Evolutionary conservation across 768 basidiomycete genomes (phyloP).

Genomic region (Heimioporus sp.): DNA sequence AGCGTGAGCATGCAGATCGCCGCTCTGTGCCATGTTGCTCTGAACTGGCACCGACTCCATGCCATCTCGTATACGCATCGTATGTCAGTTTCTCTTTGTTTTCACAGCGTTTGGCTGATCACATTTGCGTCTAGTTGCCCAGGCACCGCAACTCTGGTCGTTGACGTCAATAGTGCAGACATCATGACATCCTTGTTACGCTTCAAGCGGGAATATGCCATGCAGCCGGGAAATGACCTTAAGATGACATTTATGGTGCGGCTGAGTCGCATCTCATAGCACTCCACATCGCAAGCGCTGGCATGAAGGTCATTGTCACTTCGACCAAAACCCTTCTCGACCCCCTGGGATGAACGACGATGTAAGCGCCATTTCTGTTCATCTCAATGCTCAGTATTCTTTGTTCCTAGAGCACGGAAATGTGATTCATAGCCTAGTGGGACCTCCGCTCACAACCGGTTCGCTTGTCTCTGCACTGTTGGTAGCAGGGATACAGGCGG

Average conservation of each 20-base stretch:
- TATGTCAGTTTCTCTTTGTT: neutral
- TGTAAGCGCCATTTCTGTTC: conserved; percentile 39
- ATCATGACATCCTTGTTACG: conserved; percentile 68
- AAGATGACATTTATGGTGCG: conserved; percentile 63
- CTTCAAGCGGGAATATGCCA: conserved; percentile 67
- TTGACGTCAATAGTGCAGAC: conserved; percentile 68
- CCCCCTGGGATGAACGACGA: conserved; percentile 60
- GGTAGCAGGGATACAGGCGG: conserved; percentile 60
- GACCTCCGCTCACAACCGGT: conserved; percentile 62
- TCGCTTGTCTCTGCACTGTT: conserved; percentile 55
- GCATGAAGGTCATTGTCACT: conserved; percentile 70
- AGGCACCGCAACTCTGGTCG: conserved; percentile 65
- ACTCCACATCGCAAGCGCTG: conserved; percentile 60
- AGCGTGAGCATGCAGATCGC: conserved; percentile 71
- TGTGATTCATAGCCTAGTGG: conserved; percentile 49
- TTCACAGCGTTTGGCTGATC: neutral
- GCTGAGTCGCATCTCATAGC: conserved; percentile 67
- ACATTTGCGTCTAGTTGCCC: neutral
- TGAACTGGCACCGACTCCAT: conserved; percentile 46
- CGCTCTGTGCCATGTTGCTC: conserved; percentile 53
- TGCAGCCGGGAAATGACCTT: conserved; percentile 53
- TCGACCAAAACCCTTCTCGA: conserved; percentile 62
- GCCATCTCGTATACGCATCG: conserved; percentile 15
- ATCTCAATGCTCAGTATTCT: neutral
- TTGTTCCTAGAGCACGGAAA: neutral